Evolutionary conservation across 2,329 filamentous ascomycete genomes (phyloP), one percentile per base, ranked within the genome.

Genomic region (Colletotrichum sp.): DNA sequence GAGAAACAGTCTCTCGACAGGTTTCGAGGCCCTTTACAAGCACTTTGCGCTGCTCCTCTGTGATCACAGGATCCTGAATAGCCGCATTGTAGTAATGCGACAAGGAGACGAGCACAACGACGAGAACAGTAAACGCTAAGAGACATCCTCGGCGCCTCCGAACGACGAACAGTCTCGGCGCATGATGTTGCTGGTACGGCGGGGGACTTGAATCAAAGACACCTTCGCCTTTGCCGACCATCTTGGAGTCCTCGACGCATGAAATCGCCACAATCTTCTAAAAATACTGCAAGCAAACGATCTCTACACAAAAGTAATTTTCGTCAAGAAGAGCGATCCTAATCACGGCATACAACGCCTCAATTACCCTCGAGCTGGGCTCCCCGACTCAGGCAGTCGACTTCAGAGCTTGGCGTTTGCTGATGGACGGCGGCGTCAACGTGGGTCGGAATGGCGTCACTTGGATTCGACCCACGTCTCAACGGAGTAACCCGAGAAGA

Each of bases 391-490:
- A 32, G 5, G 32, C 28, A 10, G 60, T 34, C 22, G 39, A 32
- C 26, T 32, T 24, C 8, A n/a, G 22, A 48, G 34, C 70, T 72
- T 68, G 70, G 63, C 52, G 26, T 39, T 39, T 60, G 26, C 26
- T 26, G 32, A 34, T 72, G 10, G 55, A 16, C 5, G 66, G 28
- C 59, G 63, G 34, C 63, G 70, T 68, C 70, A 72, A 52, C 34
- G 34, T 72, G 63, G 70, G 28, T 36, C 28, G 55, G 30, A 52
- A 72, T 57, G 59, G 62, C 70, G 70, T 72, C 70, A 72, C 28
- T 18, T 18, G 48, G 9, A 22, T 24, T 32, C 1, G 44, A 55
- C 52, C 59, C 59, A 30, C 59, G 26, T 13, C 8, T 4, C 18
- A 16, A 30, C 59, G 5, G 59, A 5, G 59, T 62, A 9, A 13